Base-by-base conservation (phyloP, 768 basidiomycete genomes). In the Tylopilus plumbeoviolaceoides region DNA sequence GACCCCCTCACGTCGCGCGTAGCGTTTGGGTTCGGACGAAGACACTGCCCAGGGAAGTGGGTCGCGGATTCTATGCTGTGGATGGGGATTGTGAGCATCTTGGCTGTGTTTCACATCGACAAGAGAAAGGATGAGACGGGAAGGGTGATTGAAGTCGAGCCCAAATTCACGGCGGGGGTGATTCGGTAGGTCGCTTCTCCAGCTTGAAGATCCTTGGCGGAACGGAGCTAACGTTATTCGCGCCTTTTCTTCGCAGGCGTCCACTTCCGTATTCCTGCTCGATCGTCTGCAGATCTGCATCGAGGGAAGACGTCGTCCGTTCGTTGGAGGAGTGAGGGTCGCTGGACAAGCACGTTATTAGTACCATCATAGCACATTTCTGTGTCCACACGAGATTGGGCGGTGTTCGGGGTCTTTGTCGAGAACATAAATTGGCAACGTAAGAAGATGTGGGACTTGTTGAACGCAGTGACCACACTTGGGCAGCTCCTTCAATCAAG, bases 11-110 rank as follows among this genome's bases (percentile, higher is more conserved):
- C 49, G 8, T 63, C 59, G 15, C 68, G 68, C 17, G 59, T 50
- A 15, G 63, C 63, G 1, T 67, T 68, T 55, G 66, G 66, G 30
- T 70, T 70, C 28, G 66, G 66, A 44, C 60, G 66, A 36, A 57
- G 68, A 49, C 66, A 67, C 50, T 67, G 66, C 21, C 68, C 66
- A 27, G 68, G 68, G 2, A 64, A 65, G 49, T 68, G 63, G 58
- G 51, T 69, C 15, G 68, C 70, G 9, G 68, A 72, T 33, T 57
- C 69, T 23, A 31, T 68, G 5, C 36, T 67, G 8, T 69, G 70
- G 68, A 62, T 66, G 43, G 65, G 63, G 0, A 60, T 70, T 11
- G 68, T 66, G 40, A 56, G 59, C 23, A 63, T 70, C 21, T 44
- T 70, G 33, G 53, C 70, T 4, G 44, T 58, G 15, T 59, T 72